Conservation (phyloP, 2,329 filamentous ascomycete species). For the Pezicula carpinea region DNA sequence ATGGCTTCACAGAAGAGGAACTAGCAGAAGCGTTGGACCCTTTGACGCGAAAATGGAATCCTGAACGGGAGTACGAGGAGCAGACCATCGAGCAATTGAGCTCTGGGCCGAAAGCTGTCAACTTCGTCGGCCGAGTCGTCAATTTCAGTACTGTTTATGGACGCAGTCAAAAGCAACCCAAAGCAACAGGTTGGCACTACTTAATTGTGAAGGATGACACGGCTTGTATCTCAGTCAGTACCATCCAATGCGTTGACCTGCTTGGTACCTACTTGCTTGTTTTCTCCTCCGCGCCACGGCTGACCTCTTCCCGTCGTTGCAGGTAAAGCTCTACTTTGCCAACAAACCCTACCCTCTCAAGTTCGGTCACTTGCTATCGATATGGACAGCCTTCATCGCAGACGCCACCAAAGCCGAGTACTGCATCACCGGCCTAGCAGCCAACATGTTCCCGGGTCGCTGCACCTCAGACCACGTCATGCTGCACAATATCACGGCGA, state of each 20-base stretch:
- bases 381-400: constrained; percentile 53
- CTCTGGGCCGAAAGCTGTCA: constrained; percentile 44
- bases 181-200: constrained; percentile 46
- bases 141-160: constrained; percentile 45
- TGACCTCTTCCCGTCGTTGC: background rate
- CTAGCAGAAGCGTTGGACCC: constrained; percentile 35
- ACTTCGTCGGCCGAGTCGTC: constrained; percentile 50
- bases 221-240: constrained; percentile 45
- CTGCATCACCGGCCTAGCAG: constrained; percentile 37
- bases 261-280: constrained; percentile 1
- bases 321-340: constrained; percentile 49
- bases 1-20: constrained; percentile 50
- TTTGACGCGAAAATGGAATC: constrained; percentile 34
- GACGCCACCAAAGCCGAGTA: constrained; percentile 39
- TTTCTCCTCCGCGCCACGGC: background rate
- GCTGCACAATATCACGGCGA: constrained; percentile 44
- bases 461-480: constrained; percentile 48
- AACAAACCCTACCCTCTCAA: constrained; percentile 36
- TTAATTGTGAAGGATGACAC: constrained; percentile 52
- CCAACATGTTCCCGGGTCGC: constrained; percentile 54
- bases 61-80: constrained; percentile 42
- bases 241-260: background rate
- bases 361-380: constrained; percentile 48
- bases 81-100: constrained; percentile 41
- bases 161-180: constrained; percentile 35